These are phyloP conservation scores for Paecilomyces dactylethromorphus DNA, from an alignment of 2,329 filamentous ascomycete species.

Conservation along the genomic window DNA sequence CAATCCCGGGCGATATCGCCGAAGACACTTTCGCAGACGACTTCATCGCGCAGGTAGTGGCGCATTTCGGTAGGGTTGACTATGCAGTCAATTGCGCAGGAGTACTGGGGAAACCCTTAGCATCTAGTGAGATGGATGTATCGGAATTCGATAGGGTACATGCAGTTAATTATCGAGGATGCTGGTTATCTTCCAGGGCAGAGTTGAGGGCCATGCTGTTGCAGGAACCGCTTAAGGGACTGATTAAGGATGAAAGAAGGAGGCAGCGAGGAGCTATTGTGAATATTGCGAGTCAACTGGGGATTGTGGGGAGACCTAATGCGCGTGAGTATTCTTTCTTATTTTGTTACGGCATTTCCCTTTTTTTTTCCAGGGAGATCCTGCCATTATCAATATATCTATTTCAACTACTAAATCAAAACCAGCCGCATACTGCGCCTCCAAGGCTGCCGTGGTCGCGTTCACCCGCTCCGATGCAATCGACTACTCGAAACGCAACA, in stretches of 20 bases:
- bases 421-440: conserved; percentile 50
- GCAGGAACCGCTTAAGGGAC: conserved; percentile 33
- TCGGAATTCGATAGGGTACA: conserved; percentile 49
- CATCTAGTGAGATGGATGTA: conserved; percentile 35
- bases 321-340: conserved; percentile 31
- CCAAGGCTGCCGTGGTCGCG: conserved; percentile 53
- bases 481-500: conserved; percentile 42
- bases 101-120: conserved; percentile 21
- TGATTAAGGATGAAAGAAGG: conserved; percentile 28
- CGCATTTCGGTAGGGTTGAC: conserved; percentile 48
- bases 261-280: conserved; percentile 44
- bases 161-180: conserved; percentile 49
- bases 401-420: neutral
- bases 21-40: conserved; percentile 37
- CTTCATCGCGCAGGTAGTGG: conserved; percentile 35
- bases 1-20: conserved; percentile 42
- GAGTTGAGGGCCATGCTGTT: conserved; percentile 41
- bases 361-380: too few species aligned
- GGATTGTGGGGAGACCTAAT: conserved; percentile 41
- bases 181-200: conserved; percentile 43
- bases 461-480: conserved; percentile 53
- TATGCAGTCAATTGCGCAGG: conserved; percentile 53
- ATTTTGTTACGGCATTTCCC: neutral
- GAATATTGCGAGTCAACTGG: conserved; percentile 49
- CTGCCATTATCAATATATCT: neutral